Percentiles rank a stretch among this genome's conserved stretches.
These are phyloP conservation scores for Blastocystis sp. DNA, from an alignment of 352 stramenopile genomes.

Conservation along the genomic window DNA sequence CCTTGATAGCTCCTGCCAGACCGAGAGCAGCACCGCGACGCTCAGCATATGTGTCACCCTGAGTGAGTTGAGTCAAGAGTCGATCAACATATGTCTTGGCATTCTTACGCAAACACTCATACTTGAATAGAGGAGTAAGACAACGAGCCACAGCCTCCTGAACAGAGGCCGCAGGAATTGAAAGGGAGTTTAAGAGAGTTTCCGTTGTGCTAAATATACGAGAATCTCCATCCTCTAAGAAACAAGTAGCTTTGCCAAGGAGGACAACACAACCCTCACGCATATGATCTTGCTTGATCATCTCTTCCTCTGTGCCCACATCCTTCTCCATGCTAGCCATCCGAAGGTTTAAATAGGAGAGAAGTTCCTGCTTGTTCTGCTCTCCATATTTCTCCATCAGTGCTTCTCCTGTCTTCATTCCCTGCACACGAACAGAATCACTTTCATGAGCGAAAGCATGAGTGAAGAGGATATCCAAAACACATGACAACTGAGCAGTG, in stretches of 20 bases:
- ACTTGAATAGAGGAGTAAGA: conserved; percentile 82
- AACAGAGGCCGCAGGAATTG: conserved; percentile 86
- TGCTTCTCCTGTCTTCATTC: conserved; percentile 63
- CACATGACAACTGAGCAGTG: not conserved
- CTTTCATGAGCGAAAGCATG: conserved; percentile 33
- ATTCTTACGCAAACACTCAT: conserved; percentile 75
- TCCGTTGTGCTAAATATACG: conserved; percentile 84
- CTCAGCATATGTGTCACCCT: conserved; percentile 78
- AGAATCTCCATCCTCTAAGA: conserved; percentile 82
- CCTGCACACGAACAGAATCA: conserved; percentile 33
- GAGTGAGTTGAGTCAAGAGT: conserved; percentile 77
- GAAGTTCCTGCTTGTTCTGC: conserved; percentile 56
- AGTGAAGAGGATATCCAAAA: conserved; percentile 62
- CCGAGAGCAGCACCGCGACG: conserved; percentile 89
- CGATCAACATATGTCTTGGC: conserved; percentile 78
- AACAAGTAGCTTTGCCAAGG: conserved; percentile 81
- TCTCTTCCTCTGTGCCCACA: conserved; percentile 55
- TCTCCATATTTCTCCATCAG: conserved; percentile 67
- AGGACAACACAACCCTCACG: conserved; percentile 85
- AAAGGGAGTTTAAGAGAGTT: conserved; percentile 80
- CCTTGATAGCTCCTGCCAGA: conserved; percentile 96
- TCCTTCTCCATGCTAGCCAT: conserved; percentile 12
- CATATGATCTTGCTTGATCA: conserved; percentile 76
- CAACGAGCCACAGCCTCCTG: conserved; percentile 85
- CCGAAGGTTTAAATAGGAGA: conserved; percentile 56